A percentile compares a stretch with the other conserved stretches of the same genome.
Conservation (phyloP, 495 filamentous ascomycete species). For the Penicillium turbatum region DNA sequence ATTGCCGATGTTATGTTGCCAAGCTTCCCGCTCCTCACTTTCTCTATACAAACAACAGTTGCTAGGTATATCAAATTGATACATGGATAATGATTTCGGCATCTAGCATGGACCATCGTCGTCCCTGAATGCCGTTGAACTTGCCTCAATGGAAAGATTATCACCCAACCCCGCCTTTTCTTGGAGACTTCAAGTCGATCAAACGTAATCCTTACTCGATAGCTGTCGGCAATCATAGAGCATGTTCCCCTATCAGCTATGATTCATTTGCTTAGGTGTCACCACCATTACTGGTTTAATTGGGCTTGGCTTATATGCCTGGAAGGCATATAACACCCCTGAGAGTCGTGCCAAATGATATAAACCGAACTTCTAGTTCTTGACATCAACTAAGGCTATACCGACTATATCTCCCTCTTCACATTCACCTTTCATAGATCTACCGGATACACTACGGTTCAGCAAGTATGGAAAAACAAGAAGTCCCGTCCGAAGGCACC, state of each 20-base stretch:
- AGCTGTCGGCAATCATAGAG: neutral
- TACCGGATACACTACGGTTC: too few relatives aligned
- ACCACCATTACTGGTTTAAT: neutral
- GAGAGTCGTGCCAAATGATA: neutral
- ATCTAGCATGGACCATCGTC: neutral
- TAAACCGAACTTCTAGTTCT: neutral
- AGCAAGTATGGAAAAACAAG: constrained; percentile 14
- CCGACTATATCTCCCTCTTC: too few relatives aligned
- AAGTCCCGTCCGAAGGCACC: neutral
- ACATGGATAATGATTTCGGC: neutral
- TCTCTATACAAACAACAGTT: neutral
- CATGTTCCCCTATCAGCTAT: neutral
- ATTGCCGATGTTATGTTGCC: neutral
- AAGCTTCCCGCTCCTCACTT: neutral
- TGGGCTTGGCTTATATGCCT: neutral
- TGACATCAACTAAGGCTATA: too few relatives aligned
- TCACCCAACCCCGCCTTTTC: neutral
- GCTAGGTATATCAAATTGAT: neutral
- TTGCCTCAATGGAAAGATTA: neutral
- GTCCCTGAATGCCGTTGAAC: neutral
- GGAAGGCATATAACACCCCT: constrained; percentile 2
- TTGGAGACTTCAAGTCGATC: neutral
- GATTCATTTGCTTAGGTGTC: neutral
- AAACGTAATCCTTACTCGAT: neutral
- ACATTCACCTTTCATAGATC: too few relatives aligned